Base-by-base conservation (phyloP, 306 rosid genomes). In the Vigna trinervia region DNA sequence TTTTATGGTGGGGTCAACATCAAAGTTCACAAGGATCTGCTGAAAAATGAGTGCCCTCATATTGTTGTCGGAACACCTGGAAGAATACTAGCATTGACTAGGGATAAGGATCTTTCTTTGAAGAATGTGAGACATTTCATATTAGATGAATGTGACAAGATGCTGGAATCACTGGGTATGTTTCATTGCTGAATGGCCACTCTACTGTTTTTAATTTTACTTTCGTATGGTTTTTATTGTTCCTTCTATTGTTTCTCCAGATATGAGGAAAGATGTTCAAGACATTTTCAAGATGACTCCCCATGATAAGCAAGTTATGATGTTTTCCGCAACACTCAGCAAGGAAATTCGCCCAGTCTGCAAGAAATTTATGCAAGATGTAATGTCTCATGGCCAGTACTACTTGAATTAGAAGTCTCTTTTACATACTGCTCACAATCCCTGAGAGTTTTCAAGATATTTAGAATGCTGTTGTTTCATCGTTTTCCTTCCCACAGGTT, bases 311-410 rank as follows among this genome's bases (percentile, higher is more conserved):
- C 99, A 95, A 88, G 99, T 95, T 41, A 95, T 95, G 99, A 95
- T 95, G 99, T 95, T 95, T 74, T 95, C 99, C 64, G 99, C 99
- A 59, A 95, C 99, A 32, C 97, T 95, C 69, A 95, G 97, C 97
- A 95, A 95, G 88, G 99, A 95, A 74, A 95, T 95, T 73, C 99
- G 99, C 15, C 99, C 99, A 20, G 97, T 95, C 87, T 95, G 99
- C 97, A 92, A 95, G 89, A 95, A 93, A 78, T 95, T 95, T 77
- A 95, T 95, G 99, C 99, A 95, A 95, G 99, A 95, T 89, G 99
- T 95, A 95, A 95, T 92, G 90, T 92, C 74, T 87, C 87, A 84
- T 92, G 92, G 93, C 97, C 92, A 90, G 88, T 84, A 68, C 86
- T 89, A 86, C 94, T 94, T 82, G 89, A 83, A 94, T 94, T 92